A percentile compares a stretch with the other conserved stretches of the same genome.
These are phyloP conservation scores for Paraconiothyrium brasiliense DNA, from an alignment of 2,329 filamentous ascomycete genomes.

Conservation along the genomic window DNA sequence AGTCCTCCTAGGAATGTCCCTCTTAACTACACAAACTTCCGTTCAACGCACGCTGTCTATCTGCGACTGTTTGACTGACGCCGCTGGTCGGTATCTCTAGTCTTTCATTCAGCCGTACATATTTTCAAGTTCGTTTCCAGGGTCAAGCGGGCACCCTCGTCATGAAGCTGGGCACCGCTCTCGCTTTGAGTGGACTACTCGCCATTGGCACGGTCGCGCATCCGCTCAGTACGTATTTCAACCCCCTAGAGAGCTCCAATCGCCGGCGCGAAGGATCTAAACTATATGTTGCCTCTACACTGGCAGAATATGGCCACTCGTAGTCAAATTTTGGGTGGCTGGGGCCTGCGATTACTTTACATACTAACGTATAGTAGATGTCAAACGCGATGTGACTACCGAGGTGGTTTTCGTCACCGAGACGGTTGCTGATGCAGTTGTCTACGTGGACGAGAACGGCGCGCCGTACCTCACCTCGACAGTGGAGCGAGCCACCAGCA, in stretches of 20 bases:
- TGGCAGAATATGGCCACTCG: too few relatives aligned
- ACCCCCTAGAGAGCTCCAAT: not conserved
- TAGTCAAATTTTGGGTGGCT: not conserved
- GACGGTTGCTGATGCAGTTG: slow-evolving; percentile 38
- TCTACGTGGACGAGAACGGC: slow-evolving; percentile 46
- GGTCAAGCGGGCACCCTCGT: slow-evolving; percentile 16
- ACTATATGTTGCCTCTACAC: not conserved
- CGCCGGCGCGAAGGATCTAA: not conserved
- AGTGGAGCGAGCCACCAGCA: slow-evolving; percentile 19
- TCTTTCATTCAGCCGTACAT: slow-evolving; percentile 33
- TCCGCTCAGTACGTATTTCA: slow-evolving; percentile 46
- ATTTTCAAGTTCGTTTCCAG: slow-evolving; percentile 21
- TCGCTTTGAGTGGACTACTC: slow-evolving; percentile 48
- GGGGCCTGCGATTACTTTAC: not conserved
- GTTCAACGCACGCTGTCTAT: not conserved
- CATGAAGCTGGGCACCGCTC: slow-evolving; percentile 57
- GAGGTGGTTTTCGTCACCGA: slow-evolving; percentile 44
- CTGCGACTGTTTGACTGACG: slow-evolving; percentile 24
- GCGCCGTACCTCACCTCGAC: slow-evolving; percentile 38
- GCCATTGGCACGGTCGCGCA: slow-evolving; percentile 56
- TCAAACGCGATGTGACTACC: slow-evolving; percentile 45
- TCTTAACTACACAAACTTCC: not conserved
- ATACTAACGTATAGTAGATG: slow-evolving; percentile 14
- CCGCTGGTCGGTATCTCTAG: slow-evolving; percentile 29
- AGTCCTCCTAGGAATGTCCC: slow-evolving; percentile 9